Percentiles rank a stretch among this genome's conserved stretches.
phyloP scores from a whole-genome alignment of 495 filamentous ascomycete genomes.

The Hyphodiscus hymeniophilus region DNA sequence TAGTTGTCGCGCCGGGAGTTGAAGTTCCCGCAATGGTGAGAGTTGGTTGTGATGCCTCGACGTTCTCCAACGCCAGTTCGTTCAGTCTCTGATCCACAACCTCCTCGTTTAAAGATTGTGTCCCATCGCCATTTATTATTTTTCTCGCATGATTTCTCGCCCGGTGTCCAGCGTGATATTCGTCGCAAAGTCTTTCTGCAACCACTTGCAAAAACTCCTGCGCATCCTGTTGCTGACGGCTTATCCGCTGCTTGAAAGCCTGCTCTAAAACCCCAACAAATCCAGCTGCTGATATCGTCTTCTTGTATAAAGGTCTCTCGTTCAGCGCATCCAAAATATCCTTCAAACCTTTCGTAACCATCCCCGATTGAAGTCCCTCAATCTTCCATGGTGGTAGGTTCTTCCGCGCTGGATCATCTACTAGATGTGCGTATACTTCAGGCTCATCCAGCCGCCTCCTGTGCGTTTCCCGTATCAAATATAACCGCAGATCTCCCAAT shows the following conservation, averaged over 20 bases:
- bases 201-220: conserved; percentile 96
- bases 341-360: conserved; percentile 84
- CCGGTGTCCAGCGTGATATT: conserved; percentile 77
- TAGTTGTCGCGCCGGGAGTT: background rate
- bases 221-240: conserved; percentile 94
- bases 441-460: conserved; percentile 68
- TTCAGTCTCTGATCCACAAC: conserved; percentile 14
- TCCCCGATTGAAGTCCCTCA: conserved; percentile 66
- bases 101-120: conserved; percentile 8
- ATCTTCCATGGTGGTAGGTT: conserved; percentile 55
- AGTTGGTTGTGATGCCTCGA: conserved; percentile 9
- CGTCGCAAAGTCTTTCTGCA: conserved; percentile 82
- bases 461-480: conserved; percentile 82
- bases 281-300: conserved; percentile 76
- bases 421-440: conserved; percentile 56
- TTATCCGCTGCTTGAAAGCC: conserved; percentile 83
- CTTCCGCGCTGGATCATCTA: conserved; percentile 36
- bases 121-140: background rate
- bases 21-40: conserved; percentile 24
- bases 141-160: conserved; percentile 42
- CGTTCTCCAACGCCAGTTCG: conserved; percentile 11
- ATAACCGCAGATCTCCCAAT: conserved; percentile 80
- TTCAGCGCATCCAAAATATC: conserved; percentile 89
- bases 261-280: conserved; percentile 77
- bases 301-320: conserved; percentile 86